These are phyloP conservation scores for Trametes sanguinea DNA, from an alignment of 768 basidiomycete genomes.

Conservation along the genomic window DNA sequence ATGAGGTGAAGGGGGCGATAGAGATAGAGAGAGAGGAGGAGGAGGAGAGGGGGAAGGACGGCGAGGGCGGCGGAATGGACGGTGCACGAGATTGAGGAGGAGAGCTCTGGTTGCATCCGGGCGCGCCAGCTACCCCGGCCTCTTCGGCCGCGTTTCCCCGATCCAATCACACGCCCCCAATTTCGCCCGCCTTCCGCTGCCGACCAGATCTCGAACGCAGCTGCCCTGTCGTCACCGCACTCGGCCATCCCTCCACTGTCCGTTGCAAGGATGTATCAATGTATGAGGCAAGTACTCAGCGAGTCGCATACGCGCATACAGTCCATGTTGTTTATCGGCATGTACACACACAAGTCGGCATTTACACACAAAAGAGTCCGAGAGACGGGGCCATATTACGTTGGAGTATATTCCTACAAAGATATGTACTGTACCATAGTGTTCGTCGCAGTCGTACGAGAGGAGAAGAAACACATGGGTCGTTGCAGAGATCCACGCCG, in stretches of 20 bases:
- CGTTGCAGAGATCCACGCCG: constrained; percentile 15
- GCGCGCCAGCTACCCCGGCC: constrained; percentile 19
- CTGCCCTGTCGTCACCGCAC: constrained; percentile 8
- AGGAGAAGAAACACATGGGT: background rate
- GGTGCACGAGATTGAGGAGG: constrained; percentile 20
- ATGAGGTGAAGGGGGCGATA: background rate
- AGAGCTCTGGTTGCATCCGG: constrained; percentile 4
- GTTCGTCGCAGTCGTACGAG: constrained; percentile 6
- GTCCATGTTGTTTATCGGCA: too few relatives aligned
- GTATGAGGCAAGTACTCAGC: too few relatives aligned
- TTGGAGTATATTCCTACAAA: constrained; percentile 19
- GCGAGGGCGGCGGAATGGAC: constrained; percentile 9
- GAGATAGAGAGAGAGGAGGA: background rate
- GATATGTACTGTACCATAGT: constrained; percentile 14
- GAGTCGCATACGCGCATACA: background rate
- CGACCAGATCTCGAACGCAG: constrained; percentile 12
- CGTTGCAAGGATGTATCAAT: background rate
- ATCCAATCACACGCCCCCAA: constrained; percentile 23
- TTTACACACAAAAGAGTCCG: background rate
- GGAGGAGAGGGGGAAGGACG: background rate
- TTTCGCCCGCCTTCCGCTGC: constrained; percentile 17
- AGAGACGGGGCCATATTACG: background rate
- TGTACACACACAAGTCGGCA: too few relatives aligned
- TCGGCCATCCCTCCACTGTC: background rate
- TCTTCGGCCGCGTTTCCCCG: constrained; percentile 25